Evolutionary conservation across 2,329 filamentous ascomycete genomes (phyloP).

Genomic region (Fonsecaea monophora): DNA sequence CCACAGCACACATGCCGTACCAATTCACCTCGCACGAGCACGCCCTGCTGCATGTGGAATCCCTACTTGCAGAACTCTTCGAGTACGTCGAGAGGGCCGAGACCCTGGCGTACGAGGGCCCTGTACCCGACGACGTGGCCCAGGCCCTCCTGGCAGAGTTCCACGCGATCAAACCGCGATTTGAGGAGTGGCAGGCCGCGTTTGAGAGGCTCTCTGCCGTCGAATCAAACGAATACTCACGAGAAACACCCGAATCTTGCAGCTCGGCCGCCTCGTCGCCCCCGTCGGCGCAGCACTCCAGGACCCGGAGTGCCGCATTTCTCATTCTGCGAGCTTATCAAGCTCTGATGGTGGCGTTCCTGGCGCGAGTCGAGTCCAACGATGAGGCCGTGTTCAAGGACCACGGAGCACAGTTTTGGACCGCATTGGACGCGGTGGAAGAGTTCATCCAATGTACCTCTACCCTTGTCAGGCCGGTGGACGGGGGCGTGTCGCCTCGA

Average conservation of each 20-base stretch:
- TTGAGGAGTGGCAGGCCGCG: conserved; percentile 13
- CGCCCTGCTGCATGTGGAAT: conserved; percentile 27
- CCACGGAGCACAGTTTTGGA: conserved; percentile 22
- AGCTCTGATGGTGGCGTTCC: conserved; percentile 15
- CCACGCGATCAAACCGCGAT: conserved; percentile 8
- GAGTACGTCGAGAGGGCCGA: conserved; percentile 9
- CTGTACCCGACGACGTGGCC: conserved; percentile 13
- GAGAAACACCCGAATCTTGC: conserved; percentile 18
- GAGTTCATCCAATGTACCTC: conserved; percentile 26
- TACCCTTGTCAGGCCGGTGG: conserved; percentile 8
- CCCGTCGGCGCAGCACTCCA: conserved; percentile 1
- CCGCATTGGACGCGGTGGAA: conserved; percentile 21
- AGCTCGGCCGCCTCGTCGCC: conserved; percentile 1
- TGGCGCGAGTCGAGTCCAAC: conserved; percentile 20
- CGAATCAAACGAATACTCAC: conserved; percentile 14
- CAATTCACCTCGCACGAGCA: conserved; percentile 30
- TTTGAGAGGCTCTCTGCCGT: conserved; percentile 9
- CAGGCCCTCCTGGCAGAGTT: conserved; percentile 16
- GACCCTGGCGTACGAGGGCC: background rate
- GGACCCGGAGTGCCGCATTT: conserved; percentile 12
- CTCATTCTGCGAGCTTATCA: conserved; percentile 20
- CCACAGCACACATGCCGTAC: conserved; percentile 11
- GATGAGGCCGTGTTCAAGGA: conserved; percentile 22
- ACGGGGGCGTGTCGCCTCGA: background rate
- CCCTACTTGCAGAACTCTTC: conserved; percentile 13